Conservation (phyloP, 768 basidiomycete species). For the Pisolithus microcarpus region DNA sequence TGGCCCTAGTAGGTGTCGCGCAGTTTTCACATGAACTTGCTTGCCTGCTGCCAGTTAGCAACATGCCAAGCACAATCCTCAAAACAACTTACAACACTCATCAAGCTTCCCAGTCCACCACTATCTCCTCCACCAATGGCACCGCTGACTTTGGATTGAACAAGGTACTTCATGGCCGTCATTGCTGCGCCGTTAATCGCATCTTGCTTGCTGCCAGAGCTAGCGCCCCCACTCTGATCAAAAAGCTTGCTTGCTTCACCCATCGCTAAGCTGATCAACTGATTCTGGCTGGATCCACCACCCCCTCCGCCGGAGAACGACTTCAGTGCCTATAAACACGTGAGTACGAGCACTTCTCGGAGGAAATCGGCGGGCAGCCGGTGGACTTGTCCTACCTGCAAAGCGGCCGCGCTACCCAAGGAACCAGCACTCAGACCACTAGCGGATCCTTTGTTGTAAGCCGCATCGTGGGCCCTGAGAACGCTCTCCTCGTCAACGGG, state of each 20-base stretch:
- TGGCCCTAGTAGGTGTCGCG: too few relatives aligned
- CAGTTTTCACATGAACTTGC: neutral
- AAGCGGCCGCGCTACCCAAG: slow-evolving; percentile 72
- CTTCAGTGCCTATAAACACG: neutral
- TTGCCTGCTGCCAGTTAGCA: neutral
- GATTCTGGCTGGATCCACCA: slow-evolving; percentile 29
- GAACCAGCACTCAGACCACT: slow-evolving; percentile 49
- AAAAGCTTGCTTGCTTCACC: slow-evolving; percentile 71
- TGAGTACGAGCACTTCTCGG: neutral
- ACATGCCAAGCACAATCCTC: too few relatives aligned
- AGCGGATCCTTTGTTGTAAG: slow-evolving; percentile 47
- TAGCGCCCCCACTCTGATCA: slow-evolving; percentile 44
- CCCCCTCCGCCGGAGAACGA: slow-evolving; percentile 35
- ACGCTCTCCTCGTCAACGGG: slow-evolving; percentile 58
- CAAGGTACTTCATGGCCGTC: slow-evolving; percentile 78
- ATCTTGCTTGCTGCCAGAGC: slow-evolving; percentile 67
- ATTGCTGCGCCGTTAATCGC: slow-evolving; percentile 78
- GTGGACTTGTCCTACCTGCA: slow-evolving; percentile 41
- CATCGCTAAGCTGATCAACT: slow-evolving; percentile 85
- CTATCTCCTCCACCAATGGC: slow-evolving; percentile 56
- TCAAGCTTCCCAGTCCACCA: slow-evolving; percentile 57
- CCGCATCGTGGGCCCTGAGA: slow-evolving; percentile 51
- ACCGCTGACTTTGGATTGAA: slow-evolving; percentile 56
- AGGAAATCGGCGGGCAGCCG: too few relatives aligned
- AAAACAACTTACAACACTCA: slow-evolving; percentile 43